Evolutionary conservation across 345 rosid species (phyloP).

Genomic region (Theobroma cacao): DNA sequence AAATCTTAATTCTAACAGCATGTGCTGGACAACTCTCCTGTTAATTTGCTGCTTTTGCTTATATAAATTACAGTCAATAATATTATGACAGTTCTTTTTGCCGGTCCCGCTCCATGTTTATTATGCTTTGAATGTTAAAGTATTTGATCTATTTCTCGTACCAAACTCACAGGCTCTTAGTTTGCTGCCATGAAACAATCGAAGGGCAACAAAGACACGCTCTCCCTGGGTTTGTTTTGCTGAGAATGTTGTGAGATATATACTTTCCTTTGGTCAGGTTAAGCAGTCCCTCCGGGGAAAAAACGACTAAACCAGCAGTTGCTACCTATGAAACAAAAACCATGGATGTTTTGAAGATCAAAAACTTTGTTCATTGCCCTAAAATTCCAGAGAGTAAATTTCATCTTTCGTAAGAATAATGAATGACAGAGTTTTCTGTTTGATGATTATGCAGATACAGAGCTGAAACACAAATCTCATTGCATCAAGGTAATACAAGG

Average conservation of each 20-base stretch:
- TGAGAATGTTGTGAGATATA: too few relatives aligned
- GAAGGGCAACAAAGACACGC: too few relatives aligned
- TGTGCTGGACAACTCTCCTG: neutral
- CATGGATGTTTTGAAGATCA: neutral
- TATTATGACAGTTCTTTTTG: neutral
- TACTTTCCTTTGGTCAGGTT: neutral
- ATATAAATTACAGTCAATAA: constrained; percentile 3
- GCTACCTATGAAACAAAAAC: neutral
- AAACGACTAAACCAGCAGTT: neutral
- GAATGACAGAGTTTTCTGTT: neutral
- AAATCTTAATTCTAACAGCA: neutral
- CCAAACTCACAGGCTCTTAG: neutral
- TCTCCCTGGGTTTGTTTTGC: too few relatives aligned
- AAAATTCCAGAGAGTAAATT: neutral
- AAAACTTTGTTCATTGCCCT: neutral
- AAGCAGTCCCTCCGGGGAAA: too few relatives aligned
- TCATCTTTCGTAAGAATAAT: neutral
- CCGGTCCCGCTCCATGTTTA: neutral
- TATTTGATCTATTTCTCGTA: neutral
- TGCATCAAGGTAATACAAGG: neutral
- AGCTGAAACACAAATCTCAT: too few relatives aligned
- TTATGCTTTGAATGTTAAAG: neutral
- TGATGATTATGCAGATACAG: neutral
- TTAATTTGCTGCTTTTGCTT: neutral
- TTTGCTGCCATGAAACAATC: too few relatives aligned